Evolutionary conservation across 129 eudicot genomes (phyloP).

Genomic region (Ambrosia trifida): DNA sequence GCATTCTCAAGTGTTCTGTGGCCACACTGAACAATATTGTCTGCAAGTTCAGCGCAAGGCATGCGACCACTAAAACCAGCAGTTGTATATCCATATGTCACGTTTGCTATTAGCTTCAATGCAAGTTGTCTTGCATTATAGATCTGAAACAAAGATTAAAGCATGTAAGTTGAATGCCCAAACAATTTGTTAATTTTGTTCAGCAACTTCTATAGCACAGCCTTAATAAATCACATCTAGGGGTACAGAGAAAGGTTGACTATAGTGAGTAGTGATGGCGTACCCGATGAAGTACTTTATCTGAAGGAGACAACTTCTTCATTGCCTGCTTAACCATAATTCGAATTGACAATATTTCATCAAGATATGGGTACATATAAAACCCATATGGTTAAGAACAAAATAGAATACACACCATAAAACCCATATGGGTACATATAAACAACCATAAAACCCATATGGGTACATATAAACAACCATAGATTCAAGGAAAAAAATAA

Average conservation of each 20-base stretch:
- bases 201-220: background rate
- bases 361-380: too few species aligned
- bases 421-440: too few species aligned
- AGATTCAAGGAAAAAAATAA: too few species aligned
- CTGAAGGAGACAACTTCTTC: conserved; percentile 76
- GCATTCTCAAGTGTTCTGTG: conserved; percentile 92
- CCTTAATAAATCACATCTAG: background rate
- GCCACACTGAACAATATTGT: conserved; percentile 97
- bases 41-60: conserved; percentile 99
- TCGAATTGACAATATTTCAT: conserved; percentile 88
- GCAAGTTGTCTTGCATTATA: conserved; percentile 96
- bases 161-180: too few species aligned
- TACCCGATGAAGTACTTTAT: conserved; percentile 78
- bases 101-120: conserved; percentile 90
- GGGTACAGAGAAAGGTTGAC: conserved; percentile 9
- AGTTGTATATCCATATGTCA: conserved; percentile 95
- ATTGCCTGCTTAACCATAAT: conserved; percentile 95
- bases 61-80: conserved; percentile 99
- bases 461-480: too few species aligned
- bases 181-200: conserved; percentile 3
- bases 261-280: conserved; percentile 9
- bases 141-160: too few species aligned
- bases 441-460: too few species aligned
- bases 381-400: too few species aligned
- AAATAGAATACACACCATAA: too few species aligned